Base-by-base conservation (phyloP, 1,139 yeast species). In the Yamadazyma triangularis region DNA sequence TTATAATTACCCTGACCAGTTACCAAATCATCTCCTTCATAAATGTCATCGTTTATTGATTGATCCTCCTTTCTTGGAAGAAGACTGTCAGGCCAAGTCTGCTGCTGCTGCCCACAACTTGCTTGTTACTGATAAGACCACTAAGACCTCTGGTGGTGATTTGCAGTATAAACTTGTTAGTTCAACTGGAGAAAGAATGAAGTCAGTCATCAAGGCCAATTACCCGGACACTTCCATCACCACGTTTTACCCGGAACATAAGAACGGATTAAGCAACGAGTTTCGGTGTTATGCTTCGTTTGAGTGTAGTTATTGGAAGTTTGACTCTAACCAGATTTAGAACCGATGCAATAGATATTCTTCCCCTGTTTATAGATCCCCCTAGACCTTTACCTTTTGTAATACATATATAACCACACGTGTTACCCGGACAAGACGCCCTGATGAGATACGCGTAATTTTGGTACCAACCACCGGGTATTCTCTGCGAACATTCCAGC, bases 131-230 rank as follows among this genome's bases (percentile, higher is more conserved):
- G 73, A 75, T 31, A 56, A 52, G 31, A 42, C 52, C 2, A 48
- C 47, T 3, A 58, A 51, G 39, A 64, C 78, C 36, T 39, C 47
- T 15, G 31, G 40, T 4, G 80, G 80, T 1, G 66, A 47, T 23
- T 35, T 45, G n/a, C 63, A 64, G 36, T 71, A 69, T 44, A 74
- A 75, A 44, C 54, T 82, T 24, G 68, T 85, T 13, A 74, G 85
- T 4, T 83, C 93, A 39, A 87, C 96, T 1, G 96, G 96, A 18
- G 95, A 88, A 58, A 71, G 95, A 54, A 87, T 88, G 91, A 65
- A 68, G 18, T 70, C 70, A 4, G 56, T 82, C 12, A 74, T 87
- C 24, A 51, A 61, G 25, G 63, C 67, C 32, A 73, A 73, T 14
- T 87, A 87, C 47, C 85, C 88, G 5, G 84, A 70, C 32, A 67